Percentiles rank a stretch among this genome's conserved stretches.
These are phyloP conservation scores for Phialocephala subalpina DNA, from an alignment of 2,329 filamentous ascomycete species.

Conservation along the genomic window DNA sequence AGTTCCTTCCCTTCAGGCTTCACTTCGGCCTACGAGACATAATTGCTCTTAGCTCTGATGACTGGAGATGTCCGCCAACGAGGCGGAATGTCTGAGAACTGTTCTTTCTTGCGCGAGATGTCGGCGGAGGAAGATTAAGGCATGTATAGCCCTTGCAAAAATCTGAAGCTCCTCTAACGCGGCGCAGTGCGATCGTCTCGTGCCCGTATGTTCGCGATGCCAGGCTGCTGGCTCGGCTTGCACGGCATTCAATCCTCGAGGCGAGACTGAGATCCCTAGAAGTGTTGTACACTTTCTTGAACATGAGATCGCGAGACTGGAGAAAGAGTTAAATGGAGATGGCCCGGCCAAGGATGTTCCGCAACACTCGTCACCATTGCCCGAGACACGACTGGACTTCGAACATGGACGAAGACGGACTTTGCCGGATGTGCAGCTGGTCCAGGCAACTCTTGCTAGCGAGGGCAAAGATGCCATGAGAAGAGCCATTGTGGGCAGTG, in stretches of 20 bases:
- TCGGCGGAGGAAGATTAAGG: neutral
- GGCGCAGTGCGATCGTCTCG: neutral
- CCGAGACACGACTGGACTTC: neutral
- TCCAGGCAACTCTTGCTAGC: neutral
- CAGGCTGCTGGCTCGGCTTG: neutral
- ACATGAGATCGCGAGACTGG: slow-evolving; percentile 2
- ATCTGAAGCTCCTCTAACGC: neutral
- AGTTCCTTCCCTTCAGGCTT: no score
- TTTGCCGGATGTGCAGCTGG: neutral
- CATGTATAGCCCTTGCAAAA: neutral
- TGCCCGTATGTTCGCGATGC: neutral
- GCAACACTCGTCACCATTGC: neutral
- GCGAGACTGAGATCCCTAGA: slow-evolving; percentile 1
- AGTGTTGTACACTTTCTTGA: slow-evolving; percentile 4
- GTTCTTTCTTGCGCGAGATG: neutral
- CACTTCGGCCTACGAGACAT: neutral
- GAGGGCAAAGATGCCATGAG: neutral
- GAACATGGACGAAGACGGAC: neutral
- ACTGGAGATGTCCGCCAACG: slow-evolving; percentile 5
- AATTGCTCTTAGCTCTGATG: neutral
- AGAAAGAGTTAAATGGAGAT: neutral
- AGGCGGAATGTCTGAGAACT: neutral
- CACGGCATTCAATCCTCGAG: neutral
- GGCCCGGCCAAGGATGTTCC: neutral
- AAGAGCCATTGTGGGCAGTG: neutral